phyloP scores from a whole-genome alignment of 2,329 filamentous ascomycete species.

The Penicillium sp. region DNA sequence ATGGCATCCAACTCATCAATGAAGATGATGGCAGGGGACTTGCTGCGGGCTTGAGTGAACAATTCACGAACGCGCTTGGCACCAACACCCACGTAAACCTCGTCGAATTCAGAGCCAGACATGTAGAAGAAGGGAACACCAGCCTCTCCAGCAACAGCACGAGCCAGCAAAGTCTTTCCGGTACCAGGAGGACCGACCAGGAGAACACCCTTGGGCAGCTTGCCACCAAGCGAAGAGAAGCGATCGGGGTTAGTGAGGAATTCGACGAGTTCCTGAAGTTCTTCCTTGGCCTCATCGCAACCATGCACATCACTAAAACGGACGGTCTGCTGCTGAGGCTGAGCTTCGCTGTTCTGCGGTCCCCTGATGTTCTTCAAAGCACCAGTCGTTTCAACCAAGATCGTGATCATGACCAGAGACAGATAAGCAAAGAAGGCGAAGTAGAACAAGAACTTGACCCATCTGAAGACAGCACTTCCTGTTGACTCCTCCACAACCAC shows the following conservation, averaged over 20 bases:
- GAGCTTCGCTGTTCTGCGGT: conserved; percentile 68
- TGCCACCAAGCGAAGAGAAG: conserved; percentile 88
- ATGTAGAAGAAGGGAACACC: conserved; percentile 99
- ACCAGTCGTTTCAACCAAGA: conserved; percentile 73
- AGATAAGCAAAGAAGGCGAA: conserved; percentile 74
- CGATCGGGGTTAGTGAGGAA: conserved; percentile 88
- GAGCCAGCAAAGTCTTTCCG: conserved; percentile 89
- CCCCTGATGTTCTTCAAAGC: conserved; percentile 69
- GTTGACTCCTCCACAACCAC: conserved; percentile 90
- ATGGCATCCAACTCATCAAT: conserved; percentile 93
- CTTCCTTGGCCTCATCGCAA: conserved; percentile 96
- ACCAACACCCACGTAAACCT: conserved; percentile 94
- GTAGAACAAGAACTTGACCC: conserved; percentile 75
- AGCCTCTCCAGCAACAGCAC: conserved; percentile 91
- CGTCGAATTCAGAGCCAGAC: conserved; percentile 97
- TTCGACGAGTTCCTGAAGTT: conserved; percentile 91
- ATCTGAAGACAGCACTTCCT: conserved; percentile 71
- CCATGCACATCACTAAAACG: conserved; percentile 91
- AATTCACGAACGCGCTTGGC: conserved; percentile 92
- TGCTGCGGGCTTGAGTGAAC: conserved; percentile 71
- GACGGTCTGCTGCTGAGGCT: conserved; percentile 83
- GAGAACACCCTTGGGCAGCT: conserved; percentile 91
- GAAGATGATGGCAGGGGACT: conserved; percentile 88
- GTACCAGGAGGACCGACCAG: conserved; percentile 93
- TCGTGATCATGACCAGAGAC: conserved; percentile 66